A percentile compares a stretch with the other conserved stretches of the same genome.
phyloP scores from a whole-genome alignment of 306 rosid species.

The Luffa aegyptiaca region DNA sequence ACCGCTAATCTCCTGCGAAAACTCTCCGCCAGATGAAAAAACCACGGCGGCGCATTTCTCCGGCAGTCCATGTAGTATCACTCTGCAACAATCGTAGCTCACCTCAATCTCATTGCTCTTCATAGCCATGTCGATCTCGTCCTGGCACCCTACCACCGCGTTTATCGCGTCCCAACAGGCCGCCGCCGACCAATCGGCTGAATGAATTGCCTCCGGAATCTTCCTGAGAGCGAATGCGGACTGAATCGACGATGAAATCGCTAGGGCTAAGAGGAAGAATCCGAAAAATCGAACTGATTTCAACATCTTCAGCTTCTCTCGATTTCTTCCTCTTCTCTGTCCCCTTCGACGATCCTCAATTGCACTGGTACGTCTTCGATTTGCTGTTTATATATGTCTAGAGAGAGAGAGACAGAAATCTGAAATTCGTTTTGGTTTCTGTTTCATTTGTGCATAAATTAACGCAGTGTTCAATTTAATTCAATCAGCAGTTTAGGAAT shows the following conservation, averaged over 20 bases:
- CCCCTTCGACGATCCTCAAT: not conserved
- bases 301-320: not conserved
- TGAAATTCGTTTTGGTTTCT: not conserved
- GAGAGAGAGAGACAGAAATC: not conserved
- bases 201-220: not conserved
- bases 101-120: conserved; percentile 7
- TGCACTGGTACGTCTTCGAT: not conserved
- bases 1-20: not conserved
- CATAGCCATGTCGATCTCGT: not conserved
- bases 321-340: not conserved
- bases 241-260: not conserved
- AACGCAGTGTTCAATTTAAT: not conserved
- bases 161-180: not conserved
- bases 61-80: not conserved
- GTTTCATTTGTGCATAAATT: not conserved
- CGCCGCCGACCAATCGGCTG: not conserved
- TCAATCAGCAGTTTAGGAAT: not conserved
- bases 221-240: not conserved
- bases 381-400: not conserved
- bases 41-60: not conserved
- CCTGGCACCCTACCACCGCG: not conserved
- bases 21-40: conserved; percentile 7
- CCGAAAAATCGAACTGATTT: not conserved
- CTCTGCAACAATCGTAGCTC: conserved; percentile 5
- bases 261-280: not conserved